phyloP scores from a whole-genome alignment of 2,329 filamentous ascomycete genomes.

The Parascedosporium putredinis region DNA sequence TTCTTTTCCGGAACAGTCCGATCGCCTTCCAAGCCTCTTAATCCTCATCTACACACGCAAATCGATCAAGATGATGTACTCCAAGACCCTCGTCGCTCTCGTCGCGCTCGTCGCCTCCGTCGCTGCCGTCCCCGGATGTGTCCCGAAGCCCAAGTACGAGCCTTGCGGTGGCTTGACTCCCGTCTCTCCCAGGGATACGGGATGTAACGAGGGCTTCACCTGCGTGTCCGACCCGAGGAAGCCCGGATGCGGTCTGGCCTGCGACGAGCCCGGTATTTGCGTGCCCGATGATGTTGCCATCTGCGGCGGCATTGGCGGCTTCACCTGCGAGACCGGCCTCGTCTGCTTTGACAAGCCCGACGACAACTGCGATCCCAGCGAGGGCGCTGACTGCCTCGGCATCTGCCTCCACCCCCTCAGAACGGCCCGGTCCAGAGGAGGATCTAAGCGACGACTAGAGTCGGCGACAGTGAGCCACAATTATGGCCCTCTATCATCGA shows the following conservation, averaged over 20 bases:
- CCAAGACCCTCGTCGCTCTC: background rate
- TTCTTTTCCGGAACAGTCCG: too few relatives aligned
- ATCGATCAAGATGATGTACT: background rate
- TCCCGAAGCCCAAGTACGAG: conserved; percentile 9
- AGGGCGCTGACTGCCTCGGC: conserved; percentile 13
- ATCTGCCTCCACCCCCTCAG: too few relatives aligned
- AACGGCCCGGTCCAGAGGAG: too few relatives aligned
- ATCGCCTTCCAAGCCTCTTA: too few relatives aligned
- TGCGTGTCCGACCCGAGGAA: conserved; percentile 14
- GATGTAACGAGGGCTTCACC: conserved; percentile 10
- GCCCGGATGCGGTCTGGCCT: conserved; percentile 13
- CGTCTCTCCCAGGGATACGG: conserved; percentile 5
- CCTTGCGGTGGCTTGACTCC: conserved; percentile 13
- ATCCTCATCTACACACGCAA: too few relatives aligned
- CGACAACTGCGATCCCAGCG: conserved; percentile 13
- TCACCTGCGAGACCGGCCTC: conserved; percentile 10
- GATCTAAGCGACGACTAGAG: too few relatives aligned
- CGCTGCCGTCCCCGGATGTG: background rate
- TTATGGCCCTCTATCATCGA: too few relatives aligned
- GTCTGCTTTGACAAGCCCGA: conserved; percentile 12
- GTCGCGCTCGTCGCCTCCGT: background rate
- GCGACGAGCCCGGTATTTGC: conserved; percentile 15
- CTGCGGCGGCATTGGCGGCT: conserved; percentile 12
- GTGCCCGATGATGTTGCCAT: conserved; percentile 9
- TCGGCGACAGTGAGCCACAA: too few relatives aligned